These are phyloP conservation scores for Taphrina wiesneri DNA, from an alignment of 1,139 yeast species.

Conservation along the genomic window DNA sequence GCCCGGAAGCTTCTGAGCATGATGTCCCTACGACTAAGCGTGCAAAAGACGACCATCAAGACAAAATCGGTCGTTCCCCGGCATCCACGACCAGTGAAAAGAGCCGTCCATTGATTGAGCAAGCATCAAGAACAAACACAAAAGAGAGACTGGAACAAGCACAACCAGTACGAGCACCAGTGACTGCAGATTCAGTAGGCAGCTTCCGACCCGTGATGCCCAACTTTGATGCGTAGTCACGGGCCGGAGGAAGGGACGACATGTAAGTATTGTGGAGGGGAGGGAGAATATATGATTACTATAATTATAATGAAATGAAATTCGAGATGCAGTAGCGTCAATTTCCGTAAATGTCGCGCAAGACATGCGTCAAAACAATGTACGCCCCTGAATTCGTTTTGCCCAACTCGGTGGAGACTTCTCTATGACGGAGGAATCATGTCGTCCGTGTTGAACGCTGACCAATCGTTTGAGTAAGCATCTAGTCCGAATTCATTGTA, in stretches of 20 bases:
- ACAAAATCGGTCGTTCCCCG: no score
- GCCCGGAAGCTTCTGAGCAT: background rate
- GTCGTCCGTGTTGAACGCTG: background rate
- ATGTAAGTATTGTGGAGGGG: background rate
- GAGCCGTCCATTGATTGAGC: background rate
- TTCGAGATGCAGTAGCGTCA: no score
- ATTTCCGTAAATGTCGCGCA: no score
- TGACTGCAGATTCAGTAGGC: background rate
- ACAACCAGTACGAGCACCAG: background rate
- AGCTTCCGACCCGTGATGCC: background rate
- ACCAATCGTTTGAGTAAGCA: background rate
- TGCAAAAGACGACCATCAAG: no score
- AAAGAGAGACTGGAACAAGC: background rate
- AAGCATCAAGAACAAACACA: background rate
- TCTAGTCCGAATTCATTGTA: slow-evolving; percentile 8
- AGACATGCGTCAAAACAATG: no score
- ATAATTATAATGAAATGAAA: background rate
- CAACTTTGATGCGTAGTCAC: background rate
- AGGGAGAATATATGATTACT: background rate
- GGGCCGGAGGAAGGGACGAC: background rate
- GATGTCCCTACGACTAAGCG: no score
- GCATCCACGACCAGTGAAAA: no score
- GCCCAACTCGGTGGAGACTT: no score
- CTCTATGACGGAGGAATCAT: background rate
- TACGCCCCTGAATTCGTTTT: no score